Base-by-base conservation (phyloP, 257 asterid species). In the Fraxinus americana region DNA sequence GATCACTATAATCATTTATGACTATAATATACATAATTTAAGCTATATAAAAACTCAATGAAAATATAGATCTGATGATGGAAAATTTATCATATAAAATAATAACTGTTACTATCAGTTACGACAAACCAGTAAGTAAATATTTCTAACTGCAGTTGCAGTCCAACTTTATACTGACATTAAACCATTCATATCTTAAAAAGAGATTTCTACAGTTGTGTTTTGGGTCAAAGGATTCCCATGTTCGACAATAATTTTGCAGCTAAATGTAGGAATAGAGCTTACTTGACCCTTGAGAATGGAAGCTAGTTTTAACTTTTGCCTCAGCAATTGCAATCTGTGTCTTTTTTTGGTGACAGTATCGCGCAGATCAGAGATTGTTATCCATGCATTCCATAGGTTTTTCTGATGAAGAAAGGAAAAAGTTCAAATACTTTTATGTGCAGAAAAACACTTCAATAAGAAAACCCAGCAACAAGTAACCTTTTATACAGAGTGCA, bases 331-430 rank as follows among this genome's bases (percentile, higher is more conserved):
- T 87, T 95, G 99, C 86, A 95, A 86, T 85, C 96, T 88, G 92
- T 92, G 98, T 82, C 97, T 85, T 82, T 87, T 93, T 83, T 90
- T 95, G 77, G 99, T 90, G 88, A 93, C 96, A 32, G 91, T 85
- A 67, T 93, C 99, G 17, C 99, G 94, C 30, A 92, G 84, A 81
- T 93, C 94, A 59, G 98, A 95, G 82, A 93, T 92, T 77, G 92
- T 90, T 86, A 95, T 93, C 98, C 97, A 92, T 7, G 98, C 98
- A 63, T 91, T 91, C 99, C 99, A 92, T 65, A 95, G 89, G 80
- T 85, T 84, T 85, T 87, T 93, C 99, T 95, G 92, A 82, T 68
- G 25, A 9, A 61, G 32, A 79, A 54, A 79, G 69, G 61, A 12
- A 81, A 41, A 39, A 69, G 76, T 38, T 78, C 43, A 71, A 61